Base-by-base conservation (phyloP, 2,329 filamentous ascomycete genomes). In the Corniculantispora saksenae region DNA sequence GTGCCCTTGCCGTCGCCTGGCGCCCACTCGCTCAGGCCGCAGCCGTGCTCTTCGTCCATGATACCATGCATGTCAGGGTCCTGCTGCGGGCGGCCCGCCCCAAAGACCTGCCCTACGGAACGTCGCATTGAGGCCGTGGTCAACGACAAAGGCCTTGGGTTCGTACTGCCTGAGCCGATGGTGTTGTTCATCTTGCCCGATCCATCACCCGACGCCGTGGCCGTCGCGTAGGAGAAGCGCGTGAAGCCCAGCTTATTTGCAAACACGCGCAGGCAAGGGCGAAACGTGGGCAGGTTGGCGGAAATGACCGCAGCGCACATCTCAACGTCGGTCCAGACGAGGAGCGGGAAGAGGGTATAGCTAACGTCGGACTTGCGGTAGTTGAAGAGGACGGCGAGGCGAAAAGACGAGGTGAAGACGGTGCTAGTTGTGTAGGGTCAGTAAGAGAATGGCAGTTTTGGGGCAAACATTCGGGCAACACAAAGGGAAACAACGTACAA, bases 261-360 rank as follows among this genome's bases (percentile, higher is more conserved):
- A 9, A 80, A 73, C 9, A 69, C 17, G 3, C 74, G 73, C 35
- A 83, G 68, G 19, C 82, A 76, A 3, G 83, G 82, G 7, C 82
- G 78, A 50, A 86, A 73, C 0, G 83, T 84, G 0, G 84, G 84
- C 0, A 85, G 79, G 67, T 82, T 84, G 6, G 83, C 83, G 0
- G 82, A 83, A 47, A 84, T 76, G 67, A 86, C 83, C 56, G 82
- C 84, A 0, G 79, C 78, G 0, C 81, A 76, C 72, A 81, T 79
- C 69, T 84, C 82, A 66, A 83, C 79, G 3, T 75, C 76, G 12
- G 80, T 81, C 82, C 82, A 84, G 62, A 77, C 80, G 9, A 80
- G 78, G 0, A 80, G 78, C 1, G 77, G 78, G 0, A 80, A 79
- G 19, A 84, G 75, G 0, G 80, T 81, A 69, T 82, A 83, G 23